Conservation (phyloP, 2,329 filamentous ascomycete species). For the Penicillium sp. region DNA sequence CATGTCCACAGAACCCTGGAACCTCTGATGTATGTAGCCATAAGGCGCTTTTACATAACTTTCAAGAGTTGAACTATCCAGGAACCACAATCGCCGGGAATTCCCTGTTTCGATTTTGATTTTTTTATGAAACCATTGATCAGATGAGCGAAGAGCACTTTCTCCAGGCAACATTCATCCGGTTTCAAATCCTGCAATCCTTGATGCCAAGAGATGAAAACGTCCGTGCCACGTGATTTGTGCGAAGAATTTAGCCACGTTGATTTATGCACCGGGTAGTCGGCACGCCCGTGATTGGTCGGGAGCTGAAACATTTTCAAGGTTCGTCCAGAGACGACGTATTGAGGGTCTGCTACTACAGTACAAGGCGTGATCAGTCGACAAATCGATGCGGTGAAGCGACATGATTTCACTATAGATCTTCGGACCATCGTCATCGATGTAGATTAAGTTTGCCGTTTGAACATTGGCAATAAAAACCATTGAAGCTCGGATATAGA, state of each 20-base stretch:
- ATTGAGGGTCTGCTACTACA: neutral
- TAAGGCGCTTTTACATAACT: neutral
- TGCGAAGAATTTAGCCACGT: slow-evolving; percentile 14
- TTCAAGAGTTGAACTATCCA: neutral
- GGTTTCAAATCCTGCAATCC: neutral
- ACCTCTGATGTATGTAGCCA: neutral
- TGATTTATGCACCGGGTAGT: slow-evolving; percentile 15
- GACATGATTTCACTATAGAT: neutral
- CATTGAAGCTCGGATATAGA: too few species aligned
- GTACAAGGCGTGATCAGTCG: neutral
- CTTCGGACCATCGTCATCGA: neutral
- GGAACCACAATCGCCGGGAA: neutral
- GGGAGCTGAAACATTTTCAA: neutral
- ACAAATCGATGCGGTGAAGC: neutral
- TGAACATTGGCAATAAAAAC: too few species aligned
- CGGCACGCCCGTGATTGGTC: slow-evolving; percentile 21
- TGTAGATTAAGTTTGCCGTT: neutral
- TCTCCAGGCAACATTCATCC: neutral
- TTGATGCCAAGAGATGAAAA: slow-evolving; percentile 5
- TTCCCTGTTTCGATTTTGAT: neutral
- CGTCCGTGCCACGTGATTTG: slow-evolving; percentile 3
- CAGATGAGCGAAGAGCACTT: neutral
- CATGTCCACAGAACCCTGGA: neutral
- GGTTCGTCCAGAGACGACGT: neutral
- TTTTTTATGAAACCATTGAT: neutral